phyloP scores from a whole-genome alignment of 176 grass and related monocot genomes.

The Triticum urartu region DNA sequence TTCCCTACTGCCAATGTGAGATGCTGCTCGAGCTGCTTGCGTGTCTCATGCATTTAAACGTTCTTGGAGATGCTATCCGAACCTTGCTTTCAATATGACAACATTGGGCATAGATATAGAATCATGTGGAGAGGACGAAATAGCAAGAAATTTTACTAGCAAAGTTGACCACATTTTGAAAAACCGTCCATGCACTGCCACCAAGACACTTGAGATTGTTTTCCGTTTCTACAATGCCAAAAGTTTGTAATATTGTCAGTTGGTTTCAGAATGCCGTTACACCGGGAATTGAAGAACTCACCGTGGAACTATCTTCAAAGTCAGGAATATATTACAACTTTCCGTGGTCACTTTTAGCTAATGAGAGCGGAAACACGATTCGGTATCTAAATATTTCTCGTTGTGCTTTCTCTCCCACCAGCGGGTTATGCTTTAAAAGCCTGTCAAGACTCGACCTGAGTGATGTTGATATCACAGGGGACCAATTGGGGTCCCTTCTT shows the following conservation, averaged over 20 bases:
- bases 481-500: neutral
- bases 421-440: neutral
- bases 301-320: neutral
- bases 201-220: neutral
- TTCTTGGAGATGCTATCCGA: neutral
- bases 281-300: conserved; percentile 5
- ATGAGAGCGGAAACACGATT: neutral
- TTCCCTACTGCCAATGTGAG: neutral
- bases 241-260: neutral
- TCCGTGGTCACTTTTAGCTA: conserved; percentile 17
- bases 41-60: neutral
- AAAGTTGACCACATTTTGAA: conserved; percentile 10
- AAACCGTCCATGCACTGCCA: neutral
- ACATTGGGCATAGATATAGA: neutral
- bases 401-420: neutral
- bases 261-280: conserved; percentile 16
- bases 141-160: neutral
- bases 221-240: neutral
- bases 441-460: neutral
- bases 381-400: neutral
- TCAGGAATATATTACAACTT: neutral
- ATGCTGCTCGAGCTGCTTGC: neutral
- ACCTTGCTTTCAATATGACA: neutral
- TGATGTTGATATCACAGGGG: neutral
- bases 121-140: neutral